Evolutionary conservation across 2,329 filamentous ascomycete genomes (phyloP).

Genomic region (Cytospora schulzeri): DNA sequence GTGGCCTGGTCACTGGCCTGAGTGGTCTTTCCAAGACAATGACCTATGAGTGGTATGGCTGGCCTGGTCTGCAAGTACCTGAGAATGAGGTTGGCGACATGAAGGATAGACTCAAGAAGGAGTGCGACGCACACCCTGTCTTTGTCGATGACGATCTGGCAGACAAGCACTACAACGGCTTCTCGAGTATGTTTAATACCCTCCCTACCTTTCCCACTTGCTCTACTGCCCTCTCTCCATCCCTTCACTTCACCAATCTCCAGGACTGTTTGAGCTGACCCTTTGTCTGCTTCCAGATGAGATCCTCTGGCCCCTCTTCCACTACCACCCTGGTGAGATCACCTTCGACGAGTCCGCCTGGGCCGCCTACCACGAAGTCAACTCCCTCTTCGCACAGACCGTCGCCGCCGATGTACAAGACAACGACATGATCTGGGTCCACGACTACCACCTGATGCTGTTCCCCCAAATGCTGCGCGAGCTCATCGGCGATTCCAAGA

Average conservation of each 20-base stretch:
- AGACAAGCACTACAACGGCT: slow-evolving; percentile 96
- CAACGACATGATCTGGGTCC: slow-evolving; percentile 95
- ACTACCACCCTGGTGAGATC: slow-evolving; percentile 98
- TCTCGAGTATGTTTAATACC: slow-evolving; percentile 72
- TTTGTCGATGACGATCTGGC: slow-evolving; percentile 93
- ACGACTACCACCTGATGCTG: slow-evolving; percentile 98
- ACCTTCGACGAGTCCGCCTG: slow-evolving; percentile 96
- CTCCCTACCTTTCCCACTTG: slow-evolving; percentile 14
- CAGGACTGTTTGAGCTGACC: slow-evolving; percentile 21
- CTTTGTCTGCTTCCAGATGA: slow-evolving; percentile 62
- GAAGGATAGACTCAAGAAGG: slow-evolving; percentile 76
- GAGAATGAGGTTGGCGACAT: slow-evolving; percentile 77
- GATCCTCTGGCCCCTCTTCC: slow-evolving; percentile 97
- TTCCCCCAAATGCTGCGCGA: slow-evolving; percentile 93
- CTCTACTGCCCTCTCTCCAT: slow-evolving; percentile 2
- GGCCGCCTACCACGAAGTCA: slow-evolving; percentile 91
- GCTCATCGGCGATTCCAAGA: slow-evolving; percentile 76
- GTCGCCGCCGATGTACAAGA: slow-evolving; percentile 87
- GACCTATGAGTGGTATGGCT: slow-evolving; percentile 97
- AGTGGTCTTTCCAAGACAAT: slow-evolving; percentile 90
- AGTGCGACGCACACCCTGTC: slow-evolving; percentile 87
- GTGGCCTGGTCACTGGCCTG: slow-evolving; percentile 89
- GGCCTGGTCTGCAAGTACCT: slow-evolving; percentile 91
- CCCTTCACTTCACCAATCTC: slow-evolving; percentile 18
- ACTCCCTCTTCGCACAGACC: slow-evolving; percentile 85